These are phyloP conservation scores for Erigeron philadelphicus DNA, from an alignment of 140 eudicot genomes.

Conservation along the genomic window DNA sequence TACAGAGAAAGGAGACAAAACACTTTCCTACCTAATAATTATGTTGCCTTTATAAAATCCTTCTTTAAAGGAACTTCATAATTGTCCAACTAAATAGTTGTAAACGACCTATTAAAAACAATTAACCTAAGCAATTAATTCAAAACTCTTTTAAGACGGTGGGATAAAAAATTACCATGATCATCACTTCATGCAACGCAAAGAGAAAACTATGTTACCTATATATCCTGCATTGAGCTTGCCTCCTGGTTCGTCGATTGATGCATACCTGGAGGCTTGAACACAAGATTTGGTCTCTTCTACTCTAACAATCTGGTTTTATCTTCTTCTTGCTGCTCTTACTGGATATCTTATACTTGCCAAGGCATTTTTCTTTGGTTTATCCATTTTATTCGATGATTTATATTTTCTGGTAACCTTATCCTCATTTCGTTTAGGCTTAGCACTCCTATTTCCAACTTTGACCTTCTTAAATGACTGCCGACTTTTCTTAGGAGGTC, in stretches of 20 bases:
- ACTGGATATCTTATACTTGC: constrained; percentile 24
- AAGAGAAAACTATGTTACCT: not conserved
- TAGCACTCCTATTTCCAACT: constrained; percentile 10
- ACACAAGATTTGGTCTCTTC: constrained; percentile 7
- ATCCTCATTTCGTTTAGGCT: not conserved
- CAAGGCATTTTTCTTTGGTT: constrained; percentile 4
- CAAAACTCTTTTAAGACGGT: constrained; percentile 8
- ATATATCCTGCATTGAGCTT: not conserved
- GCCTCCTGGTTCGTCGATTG: not conserved
- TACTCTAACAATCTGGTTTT: not conserved
- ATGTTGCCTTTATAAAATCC: constrained; percentile 2
- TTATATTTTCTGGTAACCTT: not conserved
- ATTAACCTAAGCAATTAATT: constrained; percentile 13
- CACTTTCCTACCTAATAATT: not conserved
- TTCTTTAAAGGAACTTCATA: not conserved
- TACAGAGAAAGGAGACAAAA: not conserved
- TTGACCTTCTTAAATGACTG: constrained; percentile 19
- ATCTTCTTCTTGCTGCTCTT: constrained; percentile 20
- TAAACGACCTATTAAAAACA: constrained; percentile 9
- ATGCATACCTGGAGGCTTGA: constrained; percentile 7
- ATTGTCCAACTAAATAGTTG: not conserved
- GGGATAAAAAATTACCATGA: constrained; percentile 13
- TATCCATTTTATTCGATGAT: constrained; percentile 9
- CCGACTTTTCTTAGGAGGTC: constrained; percentile 18
- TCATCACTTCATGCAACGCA: not conserved